phyloP scores from a whole-genome alignment of 2,329 filamentous ascomycete species.

The Aurifilum marmelostoma region DNA sequence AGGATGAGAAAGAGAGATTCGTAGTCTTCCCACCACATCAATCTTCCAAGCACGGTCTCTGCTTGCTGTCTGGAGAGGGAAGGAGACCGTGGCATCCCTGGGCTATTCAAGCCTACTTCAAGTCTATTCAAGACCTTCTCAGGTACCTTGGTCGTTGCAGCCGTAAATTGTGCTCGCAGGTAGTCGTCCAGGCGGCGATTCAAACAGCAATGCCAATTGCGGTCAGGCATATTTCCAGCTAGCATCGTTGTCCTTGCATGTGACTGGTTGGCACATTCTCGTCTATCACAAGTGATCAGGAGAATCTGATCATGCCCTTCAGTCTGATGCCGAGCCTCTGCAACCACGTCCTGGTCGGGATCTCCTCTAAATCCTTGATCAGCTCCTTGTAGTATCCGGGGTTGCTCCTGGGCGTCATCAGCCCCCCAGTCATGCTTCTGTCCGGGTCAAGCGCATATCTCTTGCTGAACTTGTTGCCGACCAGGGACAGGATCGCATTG shows the following conservation, averaged over 20 bases:
- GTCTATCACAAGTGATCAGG: slow-evolving; percentile 40
- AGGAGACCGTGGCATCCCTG: neutral
- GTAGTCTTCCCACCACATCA: neutral
- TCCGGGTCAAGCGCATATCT: slow-evolving; percentile 42
- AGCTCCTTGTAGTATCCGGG: slow-evolving; percentile 67
- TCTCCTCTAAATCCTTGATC: slow-evolving; percentile 64
- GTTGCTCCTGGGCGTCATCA: slow-evolving; percentile 63
- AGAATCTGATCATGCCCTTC: slow-evolving; percentile 62
- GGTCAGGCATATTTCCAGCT: neutral
- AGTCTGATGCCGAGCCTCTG: slow-evolving; percentile 57
- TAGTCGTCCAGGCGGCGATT: neutral
- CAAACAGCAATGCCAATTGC: neutral
- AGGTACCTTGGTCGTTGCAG: neutral
- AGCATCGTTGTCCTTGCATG: neutral
- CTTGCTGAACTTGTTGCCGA: slow-evolving; percentile 62
- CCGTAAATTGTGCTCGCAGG: neutral
- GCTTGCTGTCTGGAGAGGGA: neutral
- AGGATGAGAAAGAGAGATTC: too few species aligned
- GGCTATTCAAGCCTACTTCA: neutral
- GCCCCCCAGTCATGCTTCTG: slow-evolving; percentile 45
- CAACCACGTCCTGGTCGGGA: slow-evolving; percentile 59
- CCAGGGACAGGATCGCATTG: slow-evolving; percentile 61
- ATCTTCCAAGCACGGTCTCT: neutral
- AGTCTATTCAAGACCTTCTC: neutral
- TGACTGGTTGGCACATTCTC: neutral